Percentiles rank a stretch among this genome's conserved stretches.
phyloP scores from a whole-genome alignment of 2,329 filamentous ascomycete species.

The Botrytis deweyae region DNA sequence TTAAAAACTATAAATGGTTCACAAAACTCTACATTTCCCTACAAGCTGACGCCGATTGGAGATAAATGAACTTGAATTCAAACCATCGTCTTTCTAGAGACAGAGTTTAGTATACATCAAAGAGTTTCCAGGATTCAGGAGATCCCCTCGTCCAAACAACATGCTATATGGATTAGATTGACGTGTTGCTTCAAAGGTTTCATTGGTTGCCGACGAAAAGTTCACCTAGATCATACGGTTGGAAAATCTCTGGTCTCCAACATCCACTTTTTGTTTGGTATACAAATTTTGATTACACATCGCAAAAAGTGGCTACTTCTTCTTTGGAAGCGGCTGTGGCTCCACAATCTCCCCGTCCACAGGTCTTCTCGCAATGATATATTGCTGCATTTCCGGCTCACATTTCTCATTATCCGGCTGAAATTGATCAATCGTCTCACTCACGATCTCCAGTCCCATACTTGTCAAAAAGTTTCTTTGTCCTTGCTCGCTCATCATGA shows the following conservation, averaged over 20 bases:
- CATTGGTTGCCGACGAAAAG: not conserved
- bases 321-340: slow-evolving; percentile 21
- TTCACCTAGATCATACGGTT: not conserved
- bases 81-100: not conserved
- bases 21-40: accelerated
- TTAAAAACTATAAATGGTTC: not conserved
- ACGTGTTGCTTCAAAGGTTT: not conserved
- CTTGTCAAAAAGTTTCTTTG: slow-evolving; percentile 29
- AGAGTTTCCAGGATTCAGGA: not conserved
- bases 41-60: accelerated
- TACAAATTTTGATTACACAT: not conserved
- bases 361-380: slow-evolving; percentile 24
- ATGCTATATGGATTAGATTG: not conserved
- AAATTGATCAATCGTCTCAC: slow-evolving; percentile 30
- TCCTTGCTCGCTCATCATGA: slow-evolving; percentile 32
- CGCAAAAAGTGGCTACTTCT: not conserved
- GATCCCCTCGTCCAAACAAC: not conserved
- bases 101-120: not conserved
- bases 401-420: slow-evolving; percentile 30
- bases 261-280: too few relatives aligned
- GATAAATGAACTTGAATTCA: not conserved
- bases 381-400: slow-evolving; percentile 23
- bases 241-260: not conserved
- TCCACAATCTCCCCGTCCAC: slow-evolving; percentile 1
- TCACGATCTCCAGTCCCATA: slow-evolving; percentile 34